phyloP scores from a whole-genome alignment of 139 green algal species.

The Auxenochlorella pyrenoidosa region DNA sequence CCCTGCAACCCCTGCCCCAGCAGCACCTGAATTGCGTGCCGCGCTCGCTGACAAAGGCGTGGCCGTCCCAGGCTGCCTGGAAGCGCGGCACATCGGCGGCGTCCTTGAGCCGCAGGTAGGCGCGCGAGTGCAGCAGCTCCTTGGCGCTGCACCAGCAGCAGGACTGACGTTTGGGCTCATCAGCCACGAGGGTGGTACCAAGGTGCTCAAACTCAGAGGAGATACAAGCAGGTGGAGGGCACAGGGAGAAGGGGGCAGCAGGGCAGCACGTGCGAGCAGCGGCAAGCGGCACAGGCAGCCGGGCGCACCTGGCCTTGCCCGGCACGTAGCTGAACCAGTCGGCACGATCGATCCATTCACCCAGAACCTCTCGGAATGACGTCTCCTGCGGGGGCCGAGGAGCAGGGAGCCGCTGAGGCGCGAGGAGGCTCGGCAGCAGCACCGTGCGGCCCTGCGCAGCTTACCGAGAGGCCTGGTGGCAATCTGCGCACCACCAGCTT shows the following conservation, averaged over 20 bases:
- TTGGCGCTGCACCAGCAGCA: constrained; percentile 52
- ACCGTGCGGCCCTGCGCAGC: not conserved
- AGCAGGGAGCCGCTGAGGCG: not conserved
- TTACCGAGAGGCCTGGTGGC: constrained; percentile 56
- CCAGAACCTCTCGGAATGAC: constrained; percentile 46
- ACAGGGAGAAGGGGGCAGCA: not conserved
- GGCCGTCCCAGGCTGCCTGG: constrained; percentile 68
- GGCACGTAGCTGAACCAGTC: constrained; percentile 75
- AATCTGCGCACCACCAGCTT: constrained; percentile 81
- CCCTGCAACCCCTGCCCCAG: not conserved
- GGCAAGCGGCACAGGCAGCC: not conserved
- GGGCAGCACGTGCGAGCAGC: not conserved
- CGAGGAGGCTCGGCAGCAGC: too few species aligned
- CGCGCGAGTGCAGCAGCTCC: constrained; percentile 53
- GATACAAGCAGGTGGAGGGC: not conserved
- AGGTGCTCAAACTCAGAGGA: not conserved
- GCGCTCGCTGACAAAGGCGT: constrained; percentile 71
- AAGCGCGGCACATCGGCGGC: constrained; percentile 67
- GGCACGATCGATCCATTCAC: constrained; percentile 45
- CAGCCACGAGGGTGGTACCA: too few species aligned
- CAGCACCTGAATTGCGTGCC: constrained; percentile 52
- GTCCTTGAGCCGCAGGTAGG: constrained; percentile 75
- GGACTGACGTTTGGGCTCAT: not conserved
- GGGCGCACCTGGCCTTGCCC: constrained; percentile 73
- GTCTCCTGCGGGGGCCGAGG: constrained; percentile 39